phyloP scores from a whole-genome alignment of 2,329 filamentous ascomycete species.

The Hypoxylon sp. region DNA sequence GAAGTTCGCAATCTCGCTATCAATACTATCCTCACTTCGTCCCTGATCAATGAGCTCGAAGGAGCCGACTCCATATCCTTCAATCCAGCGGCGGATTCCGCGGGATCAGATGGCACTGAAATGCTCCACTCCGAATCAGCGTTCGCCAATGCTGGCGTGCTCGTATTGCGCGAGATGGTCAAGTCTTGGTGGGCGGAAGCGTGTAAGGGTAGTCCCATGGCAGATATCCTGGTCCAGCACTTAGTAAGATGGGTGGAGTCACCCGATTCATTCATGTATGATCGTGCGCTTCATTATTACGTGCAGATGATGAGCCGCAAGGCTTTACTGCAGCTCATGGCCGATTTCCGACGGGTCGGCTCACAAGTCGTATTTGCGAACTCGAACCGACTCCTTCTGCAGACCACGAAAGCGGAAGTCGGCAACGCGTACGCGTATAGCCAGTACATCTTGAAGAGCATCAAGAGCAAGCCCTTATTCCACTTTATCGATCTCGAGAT shows the following conservation, averaged over 20 bases:
- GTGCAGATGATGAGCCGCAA: conserved; percentile 99
- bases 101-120: conserved; percentile 73
- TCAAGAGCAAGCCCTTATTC: conserved; percentile 94
- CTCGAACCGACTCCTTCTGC: conserved; percentile 87
- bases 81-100: conserved; percentile 79
- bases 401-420: conserved; percentile 97
- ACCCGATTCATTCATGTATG: conserved; percentile 93
- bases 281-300: conserved; percentile 94
- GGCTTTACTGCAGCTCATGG: conserved; percentile 96
- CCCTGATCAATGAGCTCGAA: conserved; percentile 95
- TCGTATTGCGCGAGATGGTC: conserved; percentile 96
- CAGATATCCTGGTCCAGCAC: conserved; percentile 97
- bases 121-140: conserved; percentile 88
- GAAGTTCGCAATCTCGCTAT: conserved; percentile 95
- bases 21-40: conserved; percentile 97
- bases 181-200: conserved; percentile 99
- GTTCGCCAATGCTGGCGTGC: conserved; percentile 91
- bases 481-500: conserved; percentile 98
- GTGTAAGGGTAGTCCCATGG: conserved; percentile 90
- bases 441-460: conserved; percentile 97
- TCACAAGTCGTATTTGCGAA: conserved; percentile 97
- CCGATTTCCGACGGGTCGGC: conserved; percentile 93
- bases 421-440: conserved; percentile 97
- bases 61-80: conserved; percentile 89
- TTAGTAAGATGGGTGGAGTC: conserved; percentile 97